Evolutionary conservation across 2,329 filamentous ascomycete genomes (phyloP).

Genomic region (Nigrospora sphaerica): DNA sequence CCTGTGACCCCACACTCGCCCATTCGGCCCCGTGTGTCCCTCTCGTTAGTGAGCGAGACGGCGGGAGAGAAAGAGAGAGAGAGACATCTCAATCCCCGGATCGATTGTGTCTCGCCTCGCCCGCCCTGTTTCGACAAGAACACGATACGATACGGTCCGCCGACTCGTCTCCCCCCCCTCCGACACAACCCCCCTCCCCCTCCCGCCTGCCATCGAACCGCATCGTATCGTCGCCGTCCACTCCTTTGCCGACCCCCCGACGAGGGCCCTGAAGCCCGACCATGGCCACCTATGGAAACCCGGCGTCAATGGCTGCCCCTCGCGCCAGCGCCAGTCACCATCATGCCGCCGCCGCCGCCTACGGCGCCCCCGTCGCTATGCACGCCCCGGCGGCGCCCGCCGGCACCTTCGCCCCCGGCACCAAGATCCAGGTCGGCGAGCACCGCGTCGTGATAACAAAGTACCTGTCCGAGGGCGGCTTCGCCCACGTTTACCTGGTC

Average conservation of each 20-base stretch:
- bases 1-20: too few species aligned
- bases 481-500: slow-evolving; percentile 97
- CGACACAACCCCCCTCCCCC: too few species aligned
- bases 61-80: too few species aligned
- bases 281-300: slow-evolving; percentile 22
- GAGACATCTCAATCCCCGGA: too few species aligned
- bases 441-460: slow-evolving; percentile 93
- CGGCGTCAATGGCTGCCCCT: slow-evolving; percentile 22
- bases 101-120: too few species aligned
- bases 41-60: too few species aligned
- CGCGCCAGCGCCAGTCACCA: slow-evolving; percentile 34
- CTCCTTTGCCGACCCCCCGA: background rate
- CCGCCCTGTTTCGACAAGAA: too few species aligned
- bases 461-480: slow-evolving; percentile 96
- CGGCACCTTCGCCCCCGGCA: slow-evolving; percentile 87
- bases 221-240: background rate
- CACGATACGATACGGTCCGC: too few species aligned
- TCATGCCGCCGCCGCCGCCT: slow-evolving; percentile 30
- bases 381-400: slow-evolving; percentile 44
- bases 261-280: background rate
- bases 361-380: slow-evolving; percentile 32
- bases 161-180: too few species aligned
- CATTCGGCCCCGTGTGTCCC: too few species aligned
- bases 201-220: too few species aligned
- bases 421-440: slow-evolving; percentile 91